These are phyloP conservation scores for Verruconis gallopava DNA, from an alignment of 2,329 filamentous ascomycete species.

Conservation along the genomic window DNA sequence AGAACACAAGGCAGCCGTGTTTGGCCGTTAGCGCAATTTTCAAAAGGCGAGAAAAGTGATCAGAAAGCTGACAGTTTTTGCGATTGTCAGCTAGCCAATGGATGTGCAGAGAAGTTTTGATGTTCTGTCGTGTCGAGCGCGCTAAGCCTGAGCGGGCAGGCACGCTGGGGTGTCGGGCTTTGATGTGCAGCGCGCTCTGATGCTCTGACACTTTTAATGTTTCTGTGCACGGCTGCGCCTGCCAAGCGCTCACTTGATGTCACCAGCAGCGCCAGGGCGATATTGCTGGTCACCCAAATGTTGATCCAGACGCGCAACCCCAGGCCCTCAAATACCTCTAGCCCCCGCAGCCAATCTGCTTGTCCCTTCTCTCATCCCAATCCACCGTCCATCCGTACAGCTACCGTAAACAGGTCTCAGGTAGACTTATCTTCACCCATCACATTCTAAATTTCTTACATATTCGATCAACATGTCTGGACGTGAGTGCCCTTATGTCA, in stretches of 20 bases:
- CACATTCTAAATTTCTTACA: conserved; percentile 16
- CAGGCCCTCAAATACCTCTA: conserved; percentile 7
- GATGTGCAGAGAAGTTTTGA: neutral
- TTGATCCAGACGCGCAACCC: neutral
- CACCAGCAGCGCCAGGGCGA: too few relatives aligned
- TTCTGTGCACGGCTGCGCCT: too few relatives aligned
- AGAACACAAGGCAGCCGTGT: neutral
- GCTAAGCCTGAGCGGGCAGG: neutral
- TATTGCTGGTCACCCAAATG: too few relatives aligned
- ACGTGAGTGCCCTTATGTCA: conserved; percentile 27
- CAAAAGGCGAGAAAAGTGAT: neutral
- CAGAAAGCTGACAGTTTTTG: neutral
- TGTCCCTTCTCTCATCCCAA: conserved; percentile 1
- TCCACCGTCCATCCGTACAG: conserved; percentile 1
- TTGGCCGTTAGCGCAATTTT: neutral
- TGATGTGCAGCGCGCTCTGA: too few relatives aligned
- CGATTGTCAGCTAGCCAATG: neutral
- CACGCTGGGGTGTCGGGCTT: too few relatives aligned
- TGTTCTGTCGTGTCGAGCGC: neutral
- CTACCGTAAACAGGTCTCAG: conserved; percentile 6
- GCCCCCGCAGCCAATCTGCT: conserved; percentile 1
- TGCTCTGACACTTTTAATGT: too few relatives aligned
- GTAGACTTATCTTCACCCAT: conserved; percentile 15
- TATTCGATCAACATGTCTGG: conserved; percentile 38
- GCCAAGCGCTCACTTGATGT: too few relatives aligned